phyloP scores from a whole-genome alignment of 768 basidiomycete genomes.

The Russula emetica region DNA sequence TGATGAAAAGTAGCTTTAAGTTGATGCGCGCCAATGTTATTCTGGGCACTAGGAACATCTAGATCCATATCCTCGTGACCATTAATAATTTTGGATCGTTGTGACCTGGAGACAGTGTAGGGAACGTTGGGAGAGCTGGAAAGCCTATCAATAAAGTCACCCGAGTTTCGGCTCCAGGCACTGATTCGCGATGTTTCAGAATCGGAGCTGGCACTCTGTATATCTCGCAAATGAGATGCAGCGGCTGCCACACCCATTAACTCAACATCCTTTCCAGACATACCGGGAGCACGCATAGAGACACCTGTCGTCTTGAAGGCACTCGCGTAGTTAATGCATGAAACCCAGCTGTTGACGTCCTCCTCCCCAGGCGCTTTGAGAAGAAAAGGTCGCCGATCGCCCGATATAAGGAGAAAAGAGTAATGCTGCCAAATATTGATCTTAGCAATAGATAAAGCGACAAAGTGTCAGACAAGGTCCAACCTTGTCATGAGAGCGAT shows the following conservation, averaged over 20 bases:
- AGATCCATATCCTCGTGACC: slow-evolving; percentile 34
- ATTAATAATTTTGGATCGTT: slow-evolving; percentile 12
- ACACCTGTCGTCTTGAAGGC: slow-evolving; percentile 84
- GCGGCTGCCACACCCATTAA: slow-evolving; percentile 84
- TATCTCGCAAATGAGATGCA: slow-evolving; percentile 71
- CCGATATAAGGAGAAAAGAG: slow-evolving; percentile 72
- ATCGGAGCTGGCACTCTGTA: slow-evolving; percentile 41
- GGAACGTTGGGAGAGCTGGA: slow-evolving; percentile 15
- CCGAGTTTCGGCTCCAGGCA: slow-evolving; percentile 37
- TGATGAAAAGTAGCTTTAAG: slow-evolving; percentile 81
- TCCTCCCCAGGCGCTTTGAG: slow-evolving; percentile 64
- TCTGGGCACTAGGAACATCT: slow-evolving; percentile 48
- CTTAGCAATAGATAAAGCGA: neutral
- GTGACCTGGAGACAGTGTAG: slow-evolving; percentile 6
- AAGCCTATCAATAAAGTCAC: slow-evolving; percentile 18
- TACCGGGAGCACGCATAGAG: slow-evolving; percentile 68
- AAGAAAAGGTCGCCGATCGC: slow-evolving; percentile 76
- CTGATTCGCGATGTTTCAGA: slow-evolving; percentile 29
- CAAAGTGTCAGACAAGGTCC: slow-evolving; percentile 26
- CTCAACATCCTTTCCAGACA: slow-evolving; percentile 66
- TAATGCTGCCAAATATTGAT: slow-evolving; percentile 34
- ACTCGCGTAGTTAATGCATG: slow-evolving; percentile 89
- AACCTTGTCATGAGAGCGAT: slow-evolving; percentile 75
- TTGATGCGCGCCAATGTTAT: slow-evolving; percentile 58
- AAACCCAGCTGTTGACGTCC: slow-evolving; percentile 88